These are phyloP conservation scores for Pythium chondricola DNA, from an alignment of 352 stramenopile species.

Conservation along the genomic window DNA sequence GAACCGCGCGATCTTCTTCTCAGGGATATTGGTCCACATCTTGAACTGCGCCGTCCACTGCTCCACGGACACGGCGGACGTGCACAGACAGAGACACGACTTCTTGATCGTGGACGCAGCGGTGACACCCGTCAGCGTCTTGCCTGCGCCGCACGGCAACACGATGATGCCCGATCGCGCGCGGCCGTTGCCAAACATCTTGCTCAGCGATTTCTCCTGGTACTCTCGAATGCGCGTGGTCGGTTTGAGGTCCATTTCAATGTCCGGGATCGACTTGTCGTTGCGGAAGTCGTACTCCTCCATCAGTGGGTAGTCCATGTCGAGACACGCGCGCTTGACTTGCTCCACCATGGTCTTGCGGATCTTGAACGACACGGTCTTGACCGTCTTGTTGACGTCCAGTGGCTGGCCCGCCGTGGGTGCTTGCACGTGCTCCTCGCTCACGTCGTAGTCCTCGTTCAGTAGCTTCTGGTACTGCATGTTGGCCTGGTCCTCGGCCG, in stretches of 20 bases:
- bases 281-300: conserved; percentile 99
- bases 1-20: conserved; percentile 83
- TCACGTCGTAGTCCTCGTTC: conserved; percentile 82
- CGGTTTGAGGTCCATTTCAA: conserved; percentile 86
- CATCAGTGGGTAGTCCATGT: conserved; percentile 98
- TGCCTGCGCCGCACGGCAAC: conserved; percentile 94
- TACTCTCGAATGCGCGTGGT: conserved; percentile 96
- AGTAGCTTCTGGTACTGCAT: conserved; percentile 83
- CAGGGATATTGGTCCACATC: conserved; percentile 94
- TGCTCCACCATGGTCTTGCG: conserved; percentile 88
- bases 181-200: conserved; percentile 99
- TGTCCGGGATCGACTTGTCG: conserved; percentile 79
- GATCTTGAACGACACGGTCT: conserved; percentile 80
- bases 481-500: conserved; percentile 78
- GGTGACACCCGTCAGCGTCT: conserved; percentile 90
- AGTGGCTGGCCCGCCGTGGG: conserved; percentile 12
- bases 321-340: conserved; percentile 92
- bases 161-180: conserved; percentile 99
- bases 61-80: conserved; percentile 95
- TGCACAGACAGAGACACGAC: conserved; percentile 96
- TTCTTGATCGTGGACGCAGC: conserved; percentile 97
- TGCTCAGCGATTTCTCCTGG: conserved; percentile 97
- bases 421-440: conserved; percentile 50
- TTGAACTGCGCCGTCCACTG: conserved; percentile 99
- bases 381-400: conserved; percentile 55